Conservation (phyloP, 2,329 filamentous ascomycete genomes). For the Epichloe gansuensis region DNA sequence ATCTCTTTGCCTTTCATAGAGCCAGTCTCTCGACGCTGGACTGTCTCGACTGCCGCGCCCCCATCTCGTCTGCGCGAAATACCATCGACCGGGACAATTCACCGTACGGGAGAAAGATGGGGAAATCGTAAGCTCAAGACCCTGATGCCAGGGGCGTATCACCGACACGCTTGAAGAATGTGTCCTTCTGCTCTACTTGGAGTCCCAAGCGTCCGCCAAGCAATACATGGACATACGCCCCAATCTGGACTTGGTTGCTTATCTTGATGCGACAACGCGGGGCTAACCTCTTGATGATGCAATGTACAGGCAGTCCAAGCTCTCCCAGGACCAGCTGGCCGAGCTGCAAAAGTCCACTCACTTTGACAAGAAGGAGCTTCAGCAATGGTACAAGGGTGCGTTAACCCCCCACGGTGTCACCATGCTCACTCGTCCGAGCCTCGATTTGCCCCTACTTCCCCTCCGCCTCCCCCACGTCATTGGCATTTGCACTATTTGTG, state of each 20-base stretch:
- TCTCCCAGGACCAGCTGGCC: conserved; percentile 87
- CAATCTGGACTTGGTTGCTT: neutral
- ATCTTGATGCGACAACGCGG: conserved; percentile 2
- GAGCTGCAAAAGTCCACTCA: conserved; percentile 95
- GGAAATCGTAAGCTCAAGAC: conserved; percentile 6
- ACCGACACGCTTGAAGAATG: neutral
- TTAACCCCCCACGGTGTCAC: neutral
- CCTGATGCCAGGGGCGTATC: neutral
- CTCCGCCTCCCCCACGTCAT: neutral
- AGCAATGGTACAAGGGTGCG: conserved; percentile 98
- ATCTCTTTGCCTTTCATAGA: neutral
- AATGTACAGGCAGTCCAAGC: conserved; percentile 75
- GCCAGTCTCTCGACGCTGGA: no score
- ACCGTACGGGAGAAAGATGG: conserved; percentile 1
- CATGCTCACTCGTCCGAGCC: neutral
- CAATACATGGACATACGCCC: neutral
- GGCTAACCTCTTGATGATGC: conserved; percentile 11
- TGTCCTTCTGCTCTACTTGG: neutral
- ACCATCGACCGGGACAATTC: neutral
- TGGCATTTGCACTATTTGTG: no score
- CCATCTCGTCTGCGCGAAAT: neutral
- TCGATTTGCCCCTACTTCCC: no score
- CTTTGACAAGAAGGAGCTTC: conserved; percentile 98
- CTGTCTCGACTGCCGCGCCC: no score
- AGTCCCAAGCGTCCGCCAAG: neutral